Conservation (phyloP, 768 basidiomycete species). For the Fistulinella prunicolor region DNA sequence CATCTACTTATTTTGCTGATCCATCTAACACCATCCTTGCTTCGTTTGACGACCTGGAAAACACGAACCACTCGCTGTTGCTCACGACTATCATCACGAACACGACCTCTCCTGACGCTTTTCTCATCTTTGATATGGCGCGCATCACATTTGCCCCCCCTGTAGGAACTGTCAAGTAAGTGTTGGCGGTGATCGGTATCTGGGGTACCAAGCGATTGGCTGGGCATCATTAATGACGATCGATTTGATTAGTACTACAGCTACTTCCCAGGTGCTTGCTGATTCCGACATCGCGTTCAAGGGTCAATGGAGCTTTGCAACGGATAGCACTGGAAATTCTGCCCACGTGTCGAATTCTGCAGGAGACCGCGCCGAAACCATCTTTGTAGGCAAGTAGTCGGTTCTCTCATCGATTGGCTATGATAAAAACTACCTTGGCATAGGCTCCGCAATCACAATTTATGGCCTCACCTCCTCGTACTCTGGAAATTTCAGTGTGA, state of each 20-base stretch:
- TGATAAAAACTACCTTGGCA: constrained; percentile 1
- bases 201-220: background rate
- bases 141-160: constrained; percentile 43
- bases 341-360: constrained; percentile 35
- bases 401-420: background rate
- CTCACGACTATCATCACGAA: constrained; percentile 46
- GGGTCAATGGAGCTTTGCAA: constrained; percentile 53
- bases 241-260: constrained; percentile 32
- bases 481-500: constrained; percentile 58
- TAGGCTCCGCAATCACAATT: constrained; percentile 62
- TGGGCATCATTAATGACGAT: constrained; percentile 21
- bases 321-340: constrained; percentile 28
- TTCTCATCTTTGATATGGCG: constrained; percentile 58
- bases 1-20: constrained; percentile 26
- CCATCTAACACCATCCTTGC: constrained; percentile 44
- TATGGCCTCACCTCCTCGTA: constrained; percentile 56
- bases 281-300: constrained; percentile 48
- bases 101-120: constrained; percentile 31
- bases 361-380: constrained; percentile 44
- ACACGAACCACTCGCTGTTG: constrained; percentile 52
- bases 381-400: constrained; percentile 46
- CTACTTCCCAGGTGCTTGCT: constrained; percentile 37
- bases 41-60: constrained; percentile 43
- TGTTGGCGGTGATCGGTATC: constrained; percentile 11
- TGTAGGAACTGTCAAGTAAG: constrained; percentile 35